Base-by-base conservation (phyloP, 164 flowering plant species). In the Annona squamosa region DNA sequence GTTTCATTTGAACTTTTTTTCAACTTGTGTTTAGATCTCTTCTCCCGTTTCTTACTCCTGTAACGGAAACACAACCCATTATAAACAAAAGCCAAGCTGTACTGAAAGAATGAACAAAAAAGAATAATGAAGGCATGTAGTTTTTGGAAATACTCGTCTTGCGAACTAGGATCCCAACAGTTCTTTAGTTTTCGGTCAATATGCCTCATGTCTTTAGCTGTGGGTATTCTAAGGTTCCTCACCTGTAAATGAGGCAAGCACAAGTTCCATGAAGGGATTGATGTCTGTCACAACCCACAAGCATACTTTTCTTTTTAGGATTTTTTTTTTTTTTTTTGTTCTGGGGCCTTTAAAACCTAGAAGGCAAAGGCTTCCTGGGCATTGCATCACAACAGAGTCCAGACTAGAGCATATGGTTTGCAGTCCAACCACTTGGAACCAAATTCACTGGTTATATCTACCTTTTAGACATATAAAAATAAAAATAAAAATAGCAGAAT, bases 191-290 rank as follows among this genome's bases (percentile, higher is more conserved):
- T 95, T 77, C 97, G 86, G 71, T 92, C 97, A 63, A 87, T 89
- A 82, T 89, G 98, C 87, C 88, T 90, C 88, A 95, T 85, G 78
- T 95, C 97, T 76, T 87, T 87, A n/a, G 88, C 86, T 43, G 94
- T 76, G 37, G 91, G 96, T 72, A 83, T 85, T 68, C 82, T 83
- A 45, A 85, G 87, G 68, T 79, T 79, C 64, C 64, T 86, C 71
- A 85, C 87, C 97, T 95, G 84, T 62, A 63, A 9, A 74, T n/a
- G 56, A 47, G 4, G 19, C 26, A 44, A 26, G 37, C 37, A 26
- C 6, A 43, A 41, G 17, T 63, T 7, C 7, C 61, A 62, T 72
- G 16, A 5, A 19, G 46, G 45, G 18, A 46, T 26, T 26, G 37
- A 26, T 1, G 37, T 26, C 37, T 0, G 37, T 26, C 37, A 26